phyloP scores from a whole-genome alignment of 768 basidiomycete species.

The Fibroporia radiculosa region DNA sequence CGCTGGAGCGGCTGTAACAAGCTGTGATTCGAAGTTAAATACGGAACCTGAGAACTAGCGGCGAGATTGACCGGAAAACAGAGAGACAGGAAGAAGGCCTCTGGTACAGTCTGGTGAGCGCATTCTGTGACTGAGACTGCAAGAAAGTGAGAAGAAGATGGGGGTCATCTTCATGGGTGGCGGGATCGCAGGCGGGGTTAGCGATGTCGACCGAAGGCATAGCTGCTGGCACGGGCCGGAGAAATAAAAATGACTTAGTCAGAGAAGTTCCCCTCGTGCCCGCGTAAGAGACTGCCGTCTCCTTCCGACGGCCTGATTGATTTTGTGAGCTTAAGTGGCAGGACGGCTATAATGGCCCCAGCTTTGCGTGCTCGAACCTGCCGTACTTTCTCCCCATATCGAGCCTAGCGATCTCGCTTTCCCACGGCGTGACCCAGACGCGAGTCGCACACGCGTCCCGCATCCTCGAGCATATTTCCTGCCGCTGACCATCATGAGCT shows the following conservation, averaged over 20 bases:
- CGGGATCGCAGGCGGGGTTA: neutral
- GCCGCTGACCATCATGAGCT: neutral
- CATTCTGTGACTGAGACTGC: conserved; percentile 70
- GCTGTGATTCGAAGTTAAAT: conserved; percentile 28
- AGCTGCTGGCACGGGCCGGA: neutral
- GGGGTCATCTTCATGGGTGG: conserved; percentile 24
- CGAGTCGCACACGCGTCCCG: neutral
- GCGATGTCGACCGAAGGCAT: conserved; percentile 16
- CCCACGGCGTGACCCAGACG: conserved; percentile 3
- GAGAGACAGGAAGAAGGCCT: conserved; percentile 84
- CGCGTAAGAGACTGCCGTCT: conserved; percentile 4
- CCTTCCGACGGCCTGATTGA: conserved; percentile 1
- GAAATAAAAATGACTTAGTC: neutral
- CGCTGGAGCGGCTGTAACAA: conserved; percentile 72
- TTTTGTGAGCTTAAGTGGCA: conserved; percentile 3
- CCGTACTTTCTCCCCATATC: neutral
- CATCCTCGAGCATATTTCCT: neutral
- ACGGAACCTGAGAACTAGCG: neutral
- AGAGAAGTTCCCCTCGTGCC: neutral
- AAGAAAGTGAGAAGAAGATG: conserved; percentile 75
- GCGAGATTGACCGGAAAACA: conserved; percentile 64
- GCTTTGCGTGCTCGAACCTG: neutral
- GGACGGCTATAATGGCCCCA: no score
- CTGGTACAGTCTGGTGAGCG: conserved; percentile 73
- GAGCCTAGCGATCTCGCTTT: neutral